These are phyloP conservation scores for Leishmania gerbilli DNA, from an alignment of 208 protist species.

Conservation along the genomic window DNA sequence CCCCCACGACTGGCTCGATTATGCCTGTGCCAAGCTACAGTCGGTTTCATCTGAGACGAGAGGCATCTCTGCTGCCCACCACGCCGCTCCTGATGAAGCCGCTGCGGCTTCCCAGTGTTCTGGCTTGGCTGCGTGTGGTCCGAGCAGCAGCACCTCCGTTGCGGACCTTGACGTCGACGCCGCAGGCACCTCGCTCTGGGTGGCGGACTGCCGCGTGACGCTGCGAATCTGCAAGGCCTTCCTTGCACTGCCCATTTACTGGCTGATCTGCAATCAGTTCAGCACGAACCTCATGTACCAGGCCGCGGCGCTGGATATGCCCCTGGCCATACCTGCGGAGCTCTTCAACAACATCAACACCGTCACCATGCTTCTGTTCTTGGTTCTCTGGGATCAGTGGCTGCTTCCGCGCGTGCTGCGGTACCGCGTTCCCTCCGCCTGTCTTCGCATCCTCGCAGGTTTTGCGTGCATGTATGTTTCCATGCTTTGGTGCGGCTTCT, in stretches of 20 bases:
- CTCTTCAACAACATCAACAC: conserved; percentile 80
- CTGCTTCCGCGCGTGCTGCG: conserved; percentile 40
- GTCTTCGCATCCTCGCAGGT: conserved; percentile 36
- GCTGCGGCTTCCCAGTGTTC: not conserved
- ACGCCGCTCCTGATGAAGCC: not conserved
- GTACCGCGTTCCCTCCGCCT: conserved; percentile 20
- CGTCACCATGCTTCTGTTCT: conserved; percentile 51
- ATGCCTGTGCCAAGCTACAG: conserved; percentile 7
- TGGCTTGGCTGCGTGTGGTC: too few relatives aligned
- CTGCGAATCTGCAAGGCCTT: conserved; percentile 49
- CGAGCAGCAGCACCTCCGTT: not conserved
- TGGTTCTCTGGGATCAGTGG: conserved; percentile 44
- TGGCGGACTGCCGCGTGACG: conserved; percentile 46
- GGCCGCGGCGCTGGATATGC: conserved; percentile 41
- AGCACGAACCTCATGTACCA: conserved; percentile 73
- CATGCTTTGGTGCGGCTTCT: conserved; percentile 61
- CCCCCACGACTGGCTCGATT: conserved; percentile 24
- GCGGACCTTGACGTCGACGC: not conserved
- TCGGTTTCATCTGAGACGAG: not conserved
- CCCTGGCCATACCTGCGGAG: conserved; percentile 46
- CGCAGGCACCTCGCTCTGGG: conserved; percentile 4
- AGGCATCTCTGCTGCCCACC: not conserved
- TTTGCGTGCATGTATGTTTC: conserved; percentile 50
- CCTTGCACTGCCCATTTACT: conserved; percentile 68
- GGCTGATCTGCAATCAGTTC: conserved; percentile 72